A percentile compares a stretch with the other conserved stretches of the same genome.
These are phyloP conservation scores for Croton setiger DNA, from an alignment of 441 rosid genomes.

Conservation along the genomic window DNA sequence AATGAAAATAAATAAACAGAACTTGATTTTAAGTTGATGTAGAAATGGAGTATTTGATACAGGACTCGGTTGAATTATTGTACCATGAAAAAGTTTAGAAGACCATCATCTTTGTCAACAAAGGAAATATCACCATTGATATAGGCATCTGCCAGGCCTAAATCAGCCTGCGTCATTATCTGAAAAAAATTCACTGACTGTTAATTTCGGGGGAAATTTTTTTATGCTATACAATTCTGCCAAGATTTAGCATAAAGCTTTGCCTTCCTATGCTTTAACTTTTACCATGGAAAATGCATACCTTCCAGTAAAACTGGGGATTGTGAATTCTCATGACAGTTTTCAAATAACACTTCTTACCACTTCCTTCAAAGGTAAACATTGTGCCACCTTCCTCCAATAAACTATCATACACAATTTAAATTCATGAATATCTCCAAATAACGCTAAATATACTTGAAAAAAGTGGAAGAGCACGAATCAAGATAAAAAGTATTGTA, in stretches of 20 bases:
- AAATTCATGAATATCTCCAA: neutral
- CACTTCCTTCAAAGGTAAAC: conserved; percentile 51
- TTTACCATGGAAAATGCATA: conserved; percentile 15
- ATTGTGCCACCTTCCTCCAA: conserved; percentile 81
- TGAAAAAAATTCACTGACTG: conserved; percentile 20
- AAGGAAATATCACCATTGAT: conserved; percentile 81
- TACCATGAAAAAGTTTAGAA: conserved; percentile 67
- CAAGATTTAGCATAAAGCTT: neutral
- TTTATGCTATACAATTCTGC: no score
- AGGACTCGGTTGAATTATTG: conserved; percentile 1
- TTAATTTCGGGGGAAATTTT: no score
- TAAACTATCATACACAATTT: conserved; percentile 37
- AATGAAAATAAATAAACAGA: neutral
- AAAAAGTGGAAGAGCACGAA: neutral
- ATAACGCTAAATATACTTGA: neutral
- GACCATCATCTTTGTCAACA: conserved; percentile 66
- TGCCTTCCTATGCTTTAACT: no score
- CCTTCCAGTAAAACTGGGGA: conserved; percentile 97
- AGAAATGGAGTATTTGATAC: neutral
- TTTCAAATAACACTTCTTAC: conserved; percentile 32
- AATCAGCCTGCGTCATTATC: conserved; percentile 84
- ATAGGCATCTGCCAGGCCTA: conserved; percentile 88
- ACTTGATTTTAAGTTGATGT: neutral
- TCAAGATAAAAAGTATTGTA: neutral
- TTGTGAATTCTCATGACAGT: conserved; percentile 54